Percentiles rank a stretch among this genome's conserved stretches.
These are phyloP conservation scores for Didymella glomerata DNA, from an alignment of 2,329 filamentous ascomycete genomes.

Conservation along the genomic window DNA sequence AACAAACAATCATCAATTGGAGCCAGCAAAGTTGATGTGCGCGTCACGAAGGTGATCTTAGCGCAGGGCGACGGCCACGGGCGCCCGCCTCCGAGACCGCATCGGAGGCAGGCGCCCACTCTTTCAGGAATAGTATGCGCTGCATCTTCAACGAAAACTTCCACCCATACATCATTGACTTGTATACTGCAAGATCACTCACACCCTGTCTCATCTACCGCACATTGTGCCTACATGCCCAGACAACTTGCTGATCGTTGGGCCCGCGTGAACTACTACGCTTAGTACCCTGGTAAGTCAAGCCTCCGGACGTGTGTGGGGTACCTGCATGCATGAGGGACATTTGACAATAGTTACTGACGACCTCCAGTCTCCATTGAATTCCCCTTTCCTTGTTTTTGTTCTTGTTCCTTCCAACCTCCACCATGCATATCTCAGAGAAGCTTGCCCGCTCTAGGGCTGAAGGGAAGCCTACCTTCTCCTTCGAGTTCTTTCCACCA, in stretches of 20 bases:
- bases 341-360: slow-evolving; percentile 10
- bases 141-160: slow-evolving; percentile 29
- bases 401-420: slow-evolving; percentile 3
- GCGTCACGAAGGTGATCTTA: slow-evolving; percentile 22
- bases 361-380: slow-evolving; percentile 10
- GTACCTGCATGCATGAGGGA: slow-evolving; percentile 22
- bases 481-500: slow-evolving; percentile 98
- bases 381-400: slow-evolving; percentile 1
- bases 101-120: slow-evolving; percentile 1
- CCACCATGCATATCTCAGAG: slow-evolving; percentile 91
- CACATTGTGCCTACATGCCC: slow-evolving; percentile 57
- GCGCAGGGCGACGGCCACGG: slow-evolving; percentile 27
- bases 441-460: slow-evolving; percentile 85
- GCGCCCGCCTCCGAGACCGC: slow-evolving; percentile 5
- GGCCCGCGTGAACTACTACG: slow-evolving; percentile 57
- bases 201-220: slow-evolving; percentile 20
- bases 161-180: slow-evolving; percentile 18
- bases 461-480: slow-evolving; percentile 86
- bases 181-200: slow-evolving; percentile 3
- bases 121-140: not conserved
- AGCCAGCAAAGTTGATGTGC: slow-evolving; percentile 10
- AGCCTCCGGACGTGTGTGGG: slow-evolving; percentile 23
- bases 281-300: slow-evolving; percentile 41
- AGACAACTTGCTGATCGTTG: slow-evolving; percentile 62
- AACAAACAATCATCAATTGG: slow-evolving; percentile 9